These are phyloP conservation scores for Diaporthe humulicola DNA, from an alignment of 2,329 filamentous ascomycete species.

Conservation along the genomic window DNA sequence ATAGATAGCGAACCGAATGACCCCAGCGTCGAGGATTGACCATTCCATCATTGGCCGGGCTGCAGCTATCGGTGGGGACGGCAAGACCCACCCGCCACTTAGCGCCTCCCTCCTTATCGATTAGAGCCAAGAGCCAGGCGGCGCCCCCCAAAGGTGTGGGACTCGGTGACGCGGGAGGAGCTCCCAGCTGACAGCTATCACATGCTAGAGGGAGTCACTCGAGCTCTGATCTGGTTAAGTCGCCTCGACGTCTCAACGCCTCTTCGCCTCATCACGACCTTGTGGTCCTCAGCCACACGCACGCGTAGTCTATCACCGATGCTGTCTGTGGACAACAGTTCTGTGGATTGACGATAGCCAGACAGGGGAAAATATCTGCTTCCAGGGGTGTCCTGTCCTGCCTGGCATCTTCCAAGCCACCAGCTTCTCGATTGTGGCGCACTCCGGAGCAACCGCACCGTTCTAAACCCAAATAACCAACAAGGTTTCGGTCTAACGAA, in stretches of 20 bases:
- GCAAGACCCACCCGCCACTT: constrained; percentile 12
- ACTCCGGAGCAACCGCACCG: constrained; percentile 1
- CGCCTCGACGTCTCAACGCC: background rate
- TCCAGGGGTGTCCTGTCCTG: constrained; percentile 18
- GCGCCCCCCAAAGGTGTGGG: background rate
- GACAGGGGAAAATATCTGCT: background rate
- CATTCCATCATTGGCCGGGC: constrained; percentile 24
- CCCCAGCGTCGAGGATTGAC: background rate
- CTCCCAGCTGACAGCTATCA: constrained; percentile 31
- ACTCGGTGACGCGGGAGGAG: background rate
- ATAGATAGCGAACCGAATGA: constrained; percentile 32
- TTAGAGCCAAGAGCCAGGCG: constrained; percentile 15
- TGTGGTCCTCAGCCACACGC: background rate
- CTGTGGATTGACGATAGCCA: background rate
- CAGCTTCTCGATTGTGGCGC: background rate
- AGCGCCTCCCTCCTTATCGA: constrained; percentile 35
- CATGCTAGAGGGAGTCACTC: constrained; percentile 26
- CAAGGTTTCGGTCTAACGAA: background rate
- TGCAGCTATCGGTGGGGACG: background rate
- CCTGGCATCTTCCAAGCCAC: background rate
- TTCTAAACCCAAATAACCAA: constrained; percentile 13
- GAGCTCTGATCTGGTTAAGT: background rate
- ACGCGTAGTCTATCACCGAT: background rate
- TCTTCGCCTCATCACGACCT: background rate
- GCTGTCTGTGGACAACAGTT: background rate